Base-by-base conservation (phyloP, 768 basidiomycete species). In the Nidula microcarpa region DNA sequence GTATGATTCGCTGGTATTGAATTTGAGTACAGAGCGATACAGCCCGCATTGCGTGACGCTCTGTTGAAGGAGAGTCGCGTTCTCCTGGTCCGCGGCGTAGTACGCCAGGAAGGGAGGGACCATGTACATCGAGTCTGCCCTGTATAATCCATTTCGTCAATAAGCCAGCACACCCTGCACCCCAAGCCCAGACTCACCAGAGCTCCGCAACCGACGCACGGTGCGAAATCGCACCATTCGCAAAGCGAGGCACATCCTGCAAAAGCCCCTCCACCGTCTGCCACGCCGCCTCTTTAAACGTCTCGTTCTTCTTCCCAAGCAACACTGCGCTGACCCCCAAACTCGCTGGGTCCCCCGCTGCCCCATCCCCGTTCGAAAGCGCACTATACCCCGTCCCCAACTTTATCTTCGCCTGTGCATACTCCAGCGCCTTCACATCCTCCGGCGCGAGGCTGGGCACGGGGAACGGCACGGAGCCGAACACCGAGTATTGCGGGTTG, bases 71-170 rank as follows among this genome's bases (percentile, higher is more conserved):
- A 81, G 57, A 0, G 65, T 58, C 51, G 50, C 49, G 55, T 71
- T 71, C 53, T 41, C 34, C 23, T 56, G 68, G 35, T 61, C 66
- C 54, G 68, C 77, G 10, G 77, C 82, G 53, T 73, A 80, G 61
- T 82, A 83, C 1, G 84, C 81, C 33, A 84, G 65, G 61, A 82
- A 84, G 3, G 80, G 77, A 2, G 80, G 80, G 0, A 66, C 78
- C 82, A 81, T 82, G 62, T 77, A 81, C 2, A 79, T 62, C 49
- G 78, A 82, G 59, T 82, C 80, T n/a, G 78, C 71, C 80, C 79
- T 79, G 51, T 13, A 4, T 4, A 1, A 17, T n/a, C 13, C 5
- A 41, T 41, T 41, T 13, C 39, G 2, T 41, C 16, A 41, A 17
- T 41, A 48, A 17, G 2, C 18, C 11, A 47, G 17, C 6, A 5